These are phyloP conservation scores for Coemansia sp. DNA, from an alignment of 192 early-diverging fungal genomes.

Conservation along the genomic window DNA sequence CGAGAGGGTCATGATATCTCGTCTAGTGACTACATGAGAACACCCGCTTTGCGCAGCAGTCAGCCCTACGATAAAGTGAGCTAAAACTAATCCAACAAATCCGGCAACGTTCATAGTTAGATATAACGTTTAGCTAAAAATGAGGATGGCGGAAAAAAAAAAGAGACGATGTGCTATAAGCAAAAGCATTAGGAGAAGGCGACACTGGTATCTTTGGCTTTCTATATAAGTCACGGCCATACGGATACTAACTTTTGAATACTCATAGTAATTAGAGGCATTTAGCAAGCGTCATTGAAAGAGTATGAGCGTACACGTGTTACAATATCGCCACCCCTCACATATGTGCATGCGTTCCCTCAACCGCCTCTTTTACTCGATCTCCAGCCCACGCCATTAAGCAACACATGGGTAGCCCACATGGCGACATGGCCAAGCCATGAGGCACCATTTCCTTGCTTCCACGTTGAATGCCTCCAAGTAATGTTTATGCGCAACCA, in stretches of 20 bases:
- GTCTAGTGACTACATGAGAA: conserved; percentile 24
- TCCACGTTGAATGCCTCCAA: not conserved
- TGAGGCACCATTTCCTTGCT: not conserved
- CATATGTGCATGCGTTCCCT: not conserved
- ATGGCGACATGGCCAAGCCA: not conserved
- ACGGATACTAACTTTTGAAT: not conserved
- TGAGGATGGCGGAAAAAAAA: not conserved
- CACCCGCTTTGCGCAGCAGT: conserved; percentile 41
- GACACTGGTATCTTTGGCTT: not conserved
- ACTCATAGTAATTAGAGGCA: not conserved
- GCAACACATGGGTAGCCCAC: conserved; percentile 6
- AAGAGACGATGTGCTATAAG: not conserved
- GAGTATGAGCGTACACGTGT: not conserved
- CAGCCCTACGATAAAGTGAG: conserved; percentile 19
- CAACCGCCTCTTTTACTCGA: not conserved
- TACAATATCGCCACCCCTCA: not conserved
- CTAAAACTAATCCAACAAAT: conserved; percentile 17
- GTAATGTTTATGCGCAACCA: not conserved
- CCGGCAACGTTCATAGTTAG: conserved; percentile 13
- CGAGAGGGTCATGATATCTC: conserved; percentile 44
- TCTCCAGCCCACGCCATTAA: not conserved
- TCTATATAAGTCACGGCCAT: not conserved
- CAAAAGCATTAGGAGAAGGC: not conserved
- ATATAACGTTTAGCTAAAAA: not conserved
- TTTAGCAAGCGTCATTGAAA: not conserved